phyloP scores from a whole-genome alignment of 768 basidiomycete genomes.

The Suillus cothurnatus region DNA sequence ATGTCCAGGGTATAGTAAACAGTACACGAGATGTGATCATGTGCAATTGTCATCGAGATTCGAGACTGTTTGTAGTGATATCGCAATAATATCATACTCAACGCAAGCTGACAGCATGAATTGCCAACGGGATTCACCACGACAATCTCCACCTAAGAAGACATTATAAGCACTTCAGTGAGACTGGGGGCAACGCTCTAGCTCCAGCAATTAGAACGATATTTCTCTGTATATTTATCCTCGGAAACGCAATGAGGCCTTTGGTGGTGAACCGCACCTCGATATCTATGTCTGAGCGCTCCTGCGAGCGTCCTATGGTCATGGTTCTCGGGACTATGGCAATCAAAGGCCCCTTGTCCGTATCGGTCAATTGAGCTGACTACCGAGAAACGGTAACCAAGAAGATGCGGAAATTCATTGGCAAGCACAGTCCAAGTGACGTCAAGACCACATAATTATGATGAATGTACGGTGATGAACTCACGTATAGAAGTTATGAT shows the following conservation, averaged over 20 bases:
- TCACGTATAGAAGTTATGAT: background rate
- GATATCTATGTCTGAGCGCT: background rate
- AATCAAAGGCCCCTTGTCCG: background rate
- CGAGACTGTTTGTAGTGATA: background rate
- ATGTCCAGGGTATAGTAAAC: background rate
- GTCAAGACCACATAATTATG: background rate
- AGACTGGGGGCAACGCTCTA: background rate
- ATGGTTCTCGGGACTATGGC: background rate
- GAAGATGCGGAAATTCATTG: constrained; percentile 2
- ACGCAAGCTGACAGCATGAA: background rate
- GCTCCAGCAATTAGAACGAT: background rate
- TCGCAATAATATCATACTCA: background rate
- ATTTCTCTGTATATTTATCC: background rate
- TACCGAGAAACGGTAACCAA: background rate
- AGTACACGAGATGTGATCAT: background rate
- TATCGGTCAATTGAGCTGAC: background rate
- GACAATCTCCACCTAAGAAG: background rate
- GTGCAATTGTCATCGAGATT: background rate
- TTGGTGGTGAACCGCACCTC: background rate
- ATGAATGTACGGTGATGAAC: background rate
- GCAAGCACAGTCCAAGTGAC: background rate
- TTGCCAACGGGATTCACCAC: background rate
- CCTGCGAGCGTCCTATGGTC: background rate
- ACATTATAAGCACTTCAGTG: background rate
- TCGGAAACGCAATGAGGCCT: background rate